Conservation (phyloP, 164 flowering plant genomes). For the Stephania japonica region DNA sequence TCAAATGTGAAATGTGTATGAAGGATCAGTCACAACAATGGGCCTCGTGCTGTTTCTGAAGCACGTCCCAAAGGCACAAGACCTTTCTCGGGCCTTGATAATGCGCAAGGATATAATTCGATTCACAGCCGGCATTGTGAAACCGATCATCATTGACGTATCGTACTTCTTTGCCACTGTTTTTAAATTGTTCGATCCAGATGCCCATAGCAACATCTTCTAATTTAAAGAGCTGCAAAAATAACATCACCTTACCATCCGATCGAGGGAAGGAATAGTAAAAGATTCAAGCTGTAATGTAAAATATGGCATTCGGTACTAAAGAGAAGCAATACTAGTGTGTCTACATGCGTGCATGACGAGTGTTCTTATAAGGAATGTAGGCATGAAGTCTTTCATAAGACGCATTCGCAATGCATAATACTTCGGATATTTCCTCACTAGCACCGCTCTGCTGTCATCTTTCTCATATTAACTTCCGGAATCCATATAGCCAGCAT, state of each 20-base stretch:
- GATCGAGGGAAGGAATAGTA: background rate
- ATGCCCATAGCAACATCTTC: slow-evolving; percentile 98
- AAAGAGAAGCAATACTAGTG: too few species aligned
- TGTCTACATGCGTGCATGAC: too few species aligned
- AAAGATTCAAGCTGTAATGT: background rate
- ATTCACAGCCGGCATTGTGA: slow-evolving; percentile 69
- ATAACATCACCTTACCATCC: background rate
- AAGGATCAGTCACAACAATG: slow-evolving; percentile 57
- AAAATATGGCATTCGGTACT: background rate
- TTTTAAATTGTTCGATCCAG: slow-evolving; percentile 70
- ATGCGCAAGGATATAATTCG: slow-evolving; percentile 73
- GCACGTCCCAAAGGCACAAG: slow-evolving; percentile 84
- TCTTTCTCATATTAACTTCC: too few species aligned
- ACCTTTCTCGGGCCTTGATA: slow-evolving; percentile 78
- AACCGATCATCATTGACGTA: slow-evolving; percentile 63
- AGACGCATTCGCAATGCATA: too few species aligned
- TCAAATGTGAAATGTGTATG: background rate
- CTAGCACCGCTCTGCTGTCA: too few species aligned
- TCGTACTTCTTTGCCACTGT: slow-evolving; percentile 41
- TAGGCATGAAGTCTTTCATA: too few species aligned
- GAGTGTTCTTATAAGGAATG: too few species aligned
- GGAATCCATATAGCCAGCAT: too few species aligned
- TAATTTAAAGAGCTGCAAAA: slow-evolving; percentile 67
- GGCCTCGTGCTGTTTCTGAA: slow-evolving; percentile 55
- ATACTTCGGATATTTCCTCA: too few species aligned